Conservation (phyloP, 1,139 yeast genomes). For the Geotrichum carabidarum region DNA sequence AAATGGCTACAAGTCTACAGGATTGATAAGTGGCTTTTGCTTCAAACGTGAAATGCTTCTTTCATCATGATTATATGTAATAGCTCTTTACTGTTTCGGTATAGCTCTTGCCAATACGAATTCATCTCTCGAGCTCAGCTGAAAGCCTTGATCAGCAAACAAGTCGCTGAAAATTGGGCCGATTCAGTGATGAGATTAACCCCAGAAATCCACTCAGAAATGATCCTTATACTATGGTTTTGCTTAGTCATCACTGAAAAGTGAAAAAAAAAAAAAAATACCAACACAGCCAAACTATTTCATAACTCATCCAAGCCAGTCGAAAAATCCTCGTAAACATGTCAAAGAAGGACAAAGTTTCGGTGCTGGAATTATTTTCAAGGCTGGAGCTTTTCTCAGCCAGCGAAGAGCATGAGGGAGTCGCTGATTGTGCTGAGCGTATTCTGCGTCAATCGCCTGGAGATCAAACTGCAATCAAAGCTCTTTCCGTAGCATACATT, state of each 20-base stretch:
- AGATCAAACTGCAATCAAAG: slow-evolving; percentile 52
- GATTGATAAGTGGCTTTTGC: no score
- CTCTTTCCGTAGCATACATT: slow-evolving; percentile 64
- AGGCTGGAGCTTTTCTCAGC: slow-evolving; percentile 46
- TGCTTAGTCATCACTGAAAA: background rate
- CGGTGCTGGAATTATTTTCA: slow-evolving; percentile 41
- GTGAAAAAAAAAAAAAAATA: slow-evolving; percentile 6
- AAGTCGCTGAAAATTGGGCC: no score
- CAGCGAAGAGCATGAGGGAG: slow-evolving; percentile 47
- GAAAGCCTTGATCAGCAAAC: no score
- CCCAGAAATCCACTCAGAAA: no score
- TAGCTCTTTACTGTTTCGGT: no score
- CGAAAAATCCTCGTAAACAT: background rate
- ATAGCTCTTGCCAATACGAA: no score
- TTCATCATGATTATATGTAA: no score
- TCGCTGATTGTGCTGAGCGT: slow-evolving; percentile 43
- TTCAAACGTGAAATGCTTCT: no score
- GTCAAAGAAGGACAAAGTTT: slow-evolving; percentile 25
- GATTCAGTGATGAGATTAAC: no score
- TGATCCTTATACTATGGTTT: background rate
- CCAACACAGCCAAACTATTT: slow-evolving; percentile 6
- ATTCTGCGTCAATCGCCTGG: slow-evolving; percentile 43
- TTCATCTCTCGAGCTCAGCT: no score
- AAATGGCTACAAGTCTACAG: no score
- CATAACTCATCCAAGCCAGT: slow-evolving; percentile 2